Conservation (phyloP, 495 filamentous ascomycete species). For the Penicillium waksmanii region DNA sequence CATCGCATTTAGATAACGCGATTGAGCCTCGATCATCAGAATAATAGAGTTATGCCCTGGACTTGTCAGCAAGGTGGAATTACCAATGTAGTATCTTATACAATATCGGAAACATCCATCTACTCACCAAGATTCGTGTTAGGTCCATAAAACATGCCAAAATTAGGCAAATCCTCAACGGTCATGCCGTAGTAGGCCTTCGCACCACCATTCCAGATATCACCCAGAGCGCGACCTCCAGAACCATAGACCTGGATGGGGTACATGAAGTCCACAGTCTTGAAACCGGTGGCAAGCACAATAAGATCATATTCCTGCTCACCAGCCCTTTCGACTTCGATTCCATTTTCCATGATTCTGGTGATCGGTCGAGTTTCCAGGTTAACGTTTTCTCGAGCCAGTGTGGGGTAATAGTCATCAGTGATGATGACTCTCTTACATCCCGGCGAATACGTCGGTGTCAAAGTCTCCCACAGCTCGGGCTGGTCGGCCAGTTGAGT, state of each 20-base stretch:
- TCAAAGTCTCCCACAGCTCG: constrained; percentile 52
- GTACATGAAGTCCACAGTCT: constrained; percentile 57
- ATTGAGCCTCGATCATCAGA: constrained; percentile 64
- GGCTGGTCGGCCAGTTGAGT: constrained; percentile 41
- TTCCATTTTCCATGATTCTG: constrained; percentile 44
- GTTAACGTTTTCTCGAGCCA: constrained; percentile 45
- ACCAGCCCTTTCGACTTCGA: constrained; percentile 43
- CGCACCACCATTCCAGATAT: constrained; percentile 55
- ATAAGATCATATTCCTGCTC: constrained; percentile 56
- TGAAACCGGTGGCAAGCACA: constrained; percentile 59
- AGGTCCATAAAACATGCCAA: constrained; percentile 61
- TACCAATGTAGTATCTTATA: no score
- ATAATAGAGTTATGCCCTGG: constrained; percentile 57
- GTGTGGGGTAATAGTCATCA: constrained; percentile 58
- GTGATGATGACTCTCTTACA: constrained; percentile 60
- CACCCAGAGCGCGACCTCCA: constrained; percentile 41
- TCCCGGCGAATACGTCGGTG: constrained; percentile 53
- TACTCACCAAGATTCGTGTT: constrained; percentile 57
- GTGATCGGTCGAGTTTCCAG: constrained; percentile 53
- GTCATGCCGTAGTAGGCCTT: constrained; percentile 51
- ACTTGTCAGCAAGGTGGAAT: not conserved
- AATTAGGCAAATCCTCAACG: constrained; percentile 57
- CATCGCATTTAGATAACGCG: constrained; percentile 53
- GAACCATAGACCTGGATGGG: constrained; percentile 55
- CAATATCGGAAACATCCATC: no score